Percentiles rank a stretch among this genome's conserved stretches.
Evolutionary conservation across 768 basidiomycete species (phyloP).

Genomic region (Mycena pura): DNA sequence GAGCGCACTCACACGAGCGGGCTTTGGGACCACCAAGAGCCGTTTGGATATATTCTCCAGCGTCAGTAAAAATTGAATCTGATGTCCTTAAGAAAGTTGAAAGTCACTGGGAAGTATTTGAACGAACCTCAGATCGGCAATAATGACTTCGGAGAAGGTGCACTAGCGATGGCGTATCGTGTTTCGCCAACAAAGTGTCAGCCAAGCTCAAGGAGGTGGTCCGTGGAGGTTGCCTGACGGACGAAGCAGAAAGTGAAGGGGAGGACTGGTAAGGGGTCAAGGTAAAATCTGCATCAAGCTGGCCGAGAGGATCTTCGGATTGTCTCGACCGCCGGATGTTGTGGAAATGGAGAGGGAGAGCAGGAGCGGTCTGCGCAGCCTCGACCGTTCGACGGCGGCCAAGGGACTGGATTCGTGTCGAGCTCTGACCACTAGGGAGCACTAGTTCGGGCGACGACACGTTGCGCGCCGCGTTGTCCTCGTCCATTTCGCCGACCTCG

Average conservation of each 20-base stretch:
- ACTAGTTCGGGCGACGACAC: conserved; percentile 22
- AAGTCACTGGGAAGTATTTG: neutral
- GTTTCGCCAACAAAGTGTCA: conserved; percentile 69
- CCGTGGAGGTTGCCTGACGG: conserved; percentile 51
- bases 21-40: conserved; percentile 89
- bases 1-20: conserved; percentile 94
- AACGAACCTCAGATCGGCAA: conserved; percentile 81
- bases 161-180: conserved; percentile 69
- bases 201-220: conserved; percentile 51
- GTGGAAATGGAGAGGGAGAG: conserved; percentile 68
- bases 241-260: conserved; percentile 70
- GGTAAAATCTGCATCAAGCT: conserved; percentile 56
- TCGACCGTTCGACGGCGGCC: conserved; percentile 57
- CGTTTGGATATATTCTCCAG: conserved; percentile 94
- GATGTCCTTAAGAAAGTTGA: conserved; percentile 24
- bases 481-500: conserved; percentile 43
- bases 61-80: conserved; percentile 87
- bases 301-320: conserved; percentile 79
- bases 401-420: conserved; percentile 28
- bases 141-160: conserved; percentile 86
- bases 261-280: conserved; percentile 71
- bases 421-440: conserved; percentile 19
- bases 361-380: conserved; percentile 77
- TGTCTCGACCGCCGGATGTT: conserved; percentile 58
- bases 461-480: conserved; percentile 24